Percentiles rank a stretch among this genome's conserved stretches.
These are phyloP conservation scores for Pichiaceae sp. DNA, from an alignment of 1,139 yeast genomes.

Conservation along the genomic window DNA sequence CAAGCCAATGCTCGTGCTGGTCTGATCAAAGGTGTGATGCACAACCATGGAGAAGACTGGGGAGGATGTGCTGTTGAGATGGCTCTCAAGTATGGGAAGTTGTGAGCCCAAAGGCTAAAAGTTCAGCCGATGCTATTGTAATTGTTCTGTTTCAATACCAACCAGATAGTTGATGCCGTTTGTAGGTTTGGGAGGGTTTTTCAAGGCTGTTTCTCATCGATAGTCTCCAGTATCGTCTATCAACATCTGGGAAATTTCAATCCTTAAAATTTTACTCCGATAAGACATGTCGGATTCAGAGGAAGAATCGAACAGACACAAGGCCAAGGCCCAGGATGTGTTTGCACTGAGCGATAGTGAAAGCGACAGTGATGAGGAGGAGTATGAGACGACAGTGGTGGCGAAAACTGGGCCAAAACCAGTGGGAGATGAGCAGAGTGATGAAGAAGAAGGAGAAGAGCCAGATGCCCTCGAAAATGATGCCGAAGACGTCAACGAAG, in stretches of 20 bases:
- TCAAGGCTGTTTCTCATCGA: no score
- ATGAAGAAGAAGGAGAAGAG: slow-evolving; percentile 10
- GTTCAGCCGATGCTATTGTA: no score
- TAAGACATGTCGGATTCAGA: slow-evolving; percentile 1
- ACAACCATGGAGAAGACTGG: slow-evolving; percentile 98
- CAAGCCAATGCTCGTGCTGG: slow-evolving; percentile 95
- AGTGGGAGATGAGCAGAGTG: slow-evolving; percentile 4
- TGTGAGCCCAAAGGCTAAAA: no score
- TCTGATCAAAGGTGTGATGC: slow-evolving; percentile 62
- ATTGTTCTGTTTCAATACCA: no score
- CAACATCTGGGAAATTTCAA: not conserved
- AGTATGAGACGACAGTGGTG: slow-evolving; percentile 6
- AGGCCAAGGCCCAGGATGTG: not conserved
- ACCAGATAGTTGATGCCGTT: no score
- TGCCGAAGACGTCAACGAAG: slow-evolving; percentile 9
- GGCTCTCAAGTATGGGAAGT: slow-evolving; percentile 43
- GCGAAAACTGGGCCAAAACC: slow-evolving; percentile 7
- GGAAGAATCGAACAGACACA: not conserved
- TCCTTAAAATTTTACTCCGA: not conserved
- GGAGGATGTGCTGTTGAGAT: slow-evolving; percentile 99
- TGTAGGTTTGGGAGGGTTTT: no score
- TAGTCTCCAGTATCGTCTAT: no score
- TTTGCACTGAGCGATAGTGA: slow-evolving; percentile 1
- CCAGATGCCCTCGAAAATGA: slow-evolving; percentile 8
- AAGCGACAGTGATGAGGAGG: slow-evolving; percentile 3